phyloP scores from a whole-genome alignment of 306 rosid species.

The Crotalaria pallida region DNA sequence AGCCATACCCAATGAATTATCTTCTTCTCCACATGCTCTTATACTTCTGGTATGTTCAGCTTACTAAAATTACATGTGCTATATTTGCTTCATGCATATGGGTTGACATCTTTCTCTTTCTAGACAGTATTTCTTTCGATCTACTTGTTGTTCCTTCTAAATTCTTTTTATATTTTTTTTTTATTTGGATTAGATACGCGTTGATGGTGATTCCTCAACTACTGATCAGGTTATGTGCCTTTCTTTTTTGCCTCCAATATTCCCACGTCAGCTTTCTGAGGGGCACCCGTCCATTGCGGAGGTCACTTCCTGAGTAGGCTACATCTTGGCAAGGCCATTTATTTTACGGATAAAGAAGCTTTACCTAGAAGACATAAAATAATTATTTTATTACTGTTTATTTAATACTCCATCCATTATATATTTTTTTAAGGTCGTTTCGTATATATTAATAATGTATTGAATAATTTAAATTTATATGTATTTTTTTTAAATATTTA shows the following conservation, averaged over 20 bases:
- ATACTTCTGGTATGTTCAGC: conserved; percentile 40
- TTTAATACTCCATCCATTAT: no score
- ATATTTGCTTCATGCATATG: no score
- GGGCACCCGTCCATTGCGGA: conserved; percentile 36
- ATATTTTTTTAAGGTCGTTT: no score
- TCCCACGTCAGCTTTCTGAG: conserved; percentile 6
- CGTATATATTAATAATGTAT: no score
- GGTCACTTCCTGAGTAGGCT: conserved; percentile 21
- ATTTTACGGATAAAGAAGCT: no score
- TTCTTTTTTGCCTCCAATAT: background rate
- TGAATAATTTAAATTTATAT: no score
- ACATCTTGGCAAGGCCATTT: background rate
- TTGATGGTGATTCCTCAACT: conserved; percentile 67
- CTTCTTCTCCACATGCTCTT: conserved; percentile 57
- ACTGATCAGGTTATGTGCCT: conserved; percentile 35
- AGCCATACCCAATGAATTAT: conserved; percentile 28
- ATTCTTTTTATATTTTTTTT: conserved; percentile 16
- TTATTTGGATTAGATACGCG: conserved; percentile 34
- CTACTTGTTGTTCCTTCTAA: background rate
- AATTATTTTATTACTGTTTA: no score
- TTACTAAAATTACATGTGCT: conserved; percentile 58
- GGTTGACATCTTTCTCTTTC: conserved; percentile 31
- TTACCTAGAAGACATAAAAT: no score
- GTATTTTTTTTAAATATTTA: no score
- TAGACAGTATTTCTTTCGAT: background rate